Evolutionary conservation across 2,329 filamentous ascomycete species (phyloP).

Genomic region (Nakataea oryzae): DNA sequence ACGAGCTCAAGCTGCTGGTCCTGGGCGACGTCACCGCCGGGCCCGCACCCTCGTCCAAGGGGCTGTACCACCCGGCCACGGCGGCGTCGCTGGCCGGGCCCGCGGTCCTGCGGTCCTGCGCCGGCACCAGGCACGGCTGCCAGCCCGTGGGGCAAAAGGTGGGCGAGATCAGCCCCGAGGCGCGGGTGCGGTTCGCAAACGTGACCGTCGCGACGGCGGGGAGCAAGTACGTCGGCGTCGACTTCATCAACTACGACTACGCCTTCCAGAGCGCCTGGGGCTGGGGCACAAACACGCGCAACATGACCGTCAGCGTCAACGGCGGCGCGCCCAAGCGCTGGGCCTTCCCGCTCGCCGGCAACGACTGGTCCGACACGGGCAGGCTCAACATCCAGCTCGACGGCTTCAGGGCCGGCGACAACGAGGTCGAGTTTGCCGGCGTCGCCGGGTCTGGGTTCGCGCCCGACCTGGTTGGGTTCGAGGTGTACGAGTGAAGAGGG

Average conservation of each 20-base stretch:
- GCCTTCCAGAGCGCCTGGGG: constrained; percentile 29
- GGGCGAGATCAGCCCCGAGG: constrained; percentile 19
- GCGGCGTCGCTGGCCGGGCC: constrained; percentile 24
- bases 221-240: constrained; percentile 30
- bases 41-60: constrained; percentile 10
- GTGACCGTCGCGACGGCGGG: constrained; percentile 19
- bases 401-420: constrained; percentile 30
- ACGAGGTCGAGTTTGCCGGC: constrained; percentile 23
- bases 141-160: constrained; percentile 31
- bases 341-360: constrained; percentile 37
- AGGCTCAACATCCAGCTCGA: constrained; percentile 31
- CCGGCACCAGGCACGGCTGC: constrained; percentile 20
- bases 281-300: constrained; percentile 35
- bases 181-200: constrained; percentile 21
- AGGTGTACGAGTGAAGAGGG: constrained; percentile 17
- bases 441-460: constrained; percentile 18
- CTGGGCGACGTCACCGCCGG: constrained; percentile 20
- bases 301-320: constrained; percentile 39
- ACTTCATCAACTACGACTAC: constrained; percentile 43
- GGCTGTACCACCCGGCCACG: constrained; percentile 27
- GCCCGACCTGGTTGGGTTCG: constrained; percentile 32
- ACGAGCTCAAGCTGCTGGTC: constrained; percentile 28
- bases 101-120: constrained; percentile 23
- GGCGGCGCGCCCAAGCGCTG: constrained; percentile 27
- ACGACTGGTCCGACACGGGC: constrained; percentile 39